These are phyloP conservation scores for Suhomyces canberraensis DNA, from an alignment of 805 yeast genomes.

Conservation along the genomic window DNA sequence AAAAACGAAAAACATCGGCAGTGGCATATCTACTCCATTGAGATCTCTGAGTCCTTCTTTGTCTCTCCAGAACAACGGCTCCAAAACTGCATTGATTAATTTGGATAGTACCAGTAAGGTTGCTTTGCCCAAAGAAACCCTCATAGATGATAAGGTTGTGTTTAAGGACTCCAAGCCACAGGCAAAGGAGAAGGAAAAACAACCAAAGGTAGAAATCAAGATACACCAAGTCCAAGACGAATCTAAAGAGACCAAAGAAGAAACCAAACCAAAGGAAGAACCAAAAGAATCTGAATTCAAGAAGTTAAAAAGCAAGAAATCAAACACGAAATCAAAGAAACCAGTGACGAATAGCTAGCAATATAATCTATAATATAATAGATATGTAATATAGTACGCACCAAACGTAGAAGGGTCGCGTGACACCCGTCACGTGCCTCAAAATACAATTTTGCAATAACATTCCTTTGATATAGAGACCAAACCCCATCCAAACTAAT, in stretches of 20 bases:
- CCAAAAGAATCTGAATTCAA: slow-evolving; percentile 4
- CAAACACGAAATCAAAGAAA: slow-evolving; percentile 1
- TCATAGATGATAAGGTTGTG: slow-evolving; percentile 27
- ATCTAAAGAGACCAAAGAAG: no score
- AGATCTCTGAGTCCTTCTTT: slow-evolving; percentile 12
- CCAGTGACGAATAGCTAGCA: not conserved
- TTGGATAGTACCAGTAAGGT: slow-evolving; percentile 25
- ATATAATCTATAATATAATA: no score
- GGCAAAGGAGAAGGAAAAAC: slow-evolving; percentile 2
- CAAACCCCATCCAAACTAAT: no score
- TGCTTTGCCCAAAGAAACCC: slow-evolving; percentile 40
- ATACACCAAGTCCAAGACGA: slow-evolving; percentile 3
- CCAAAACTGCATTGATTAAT: slow-evolving; percentile 19
- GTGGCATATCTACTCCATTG: slow-evolving; percentile 11
- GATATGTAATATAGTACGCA: no score
- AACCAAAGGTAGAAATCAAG: slow-evolving; percentile 2
- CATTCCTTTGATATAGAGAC: no score
- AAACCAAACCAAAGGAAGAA: slow-evolving; percentile 3
- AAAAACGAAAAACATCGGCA: slow-evolving; percentile 5
- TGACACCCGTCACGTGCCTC: no score
- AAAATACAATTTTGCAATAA: no score
- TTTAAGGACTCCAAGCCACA: slow-evolving; percentile 1
- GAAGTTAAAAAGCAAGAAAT: slow-evolving; percentile 1
- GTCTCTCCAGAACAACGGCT: slow-evolving; percentile 9
- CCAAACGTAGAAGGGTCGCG: no score